Percentiles rank a stretch among this genome's conserved stretches.
Conservation (phyloP, 148 eudicot species). For the Diospyros kaki region DNA sequence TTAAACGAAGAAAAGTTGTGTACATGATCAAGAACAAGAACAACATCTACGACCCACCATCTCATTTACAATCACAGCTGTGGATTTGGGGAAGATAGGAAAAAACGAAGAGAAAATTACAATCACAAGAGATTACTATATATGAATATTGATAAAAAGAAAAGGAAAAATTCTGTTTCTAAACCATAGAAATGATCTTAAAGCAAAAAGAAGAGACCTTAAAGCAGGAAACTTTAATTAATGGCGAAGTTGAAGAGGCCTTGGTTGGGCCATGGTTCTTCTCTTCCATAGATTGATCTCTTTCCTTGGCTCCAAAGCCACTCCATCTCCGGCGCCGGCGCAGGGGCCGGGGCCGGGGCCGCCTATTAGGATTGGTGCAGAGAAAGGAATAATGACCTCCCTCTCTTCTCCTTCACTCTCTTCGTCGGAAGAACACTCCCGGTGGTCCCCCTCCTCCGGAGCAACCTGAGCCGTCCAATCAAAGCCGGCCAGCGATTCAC, state of each 20-base stretch:
- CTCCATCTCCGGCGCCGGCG: slow-evolving; percentile 7
- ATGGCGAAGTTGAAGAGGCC: slow-evolving; percentile 42
- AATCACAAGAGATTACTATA: too few relatives aligned
- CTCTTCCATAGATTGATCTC: slow-evolving; percentile 91
- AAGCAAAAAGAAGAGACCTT: too few relatives aligned
- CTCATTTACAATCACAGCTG: not conserved
- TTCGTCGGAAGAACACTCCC: slow-evolving; percentile 40
- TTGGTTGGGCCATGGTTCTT: slow-evolving; percentile 67
- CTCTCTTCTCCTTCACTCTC: slow-evolving; percentile 39
- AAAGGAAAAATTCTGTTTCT: not conserved
- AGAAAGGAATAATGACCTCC: slow-evolving; percentile 46
- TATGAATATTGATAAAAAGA: too few relatives aligned
- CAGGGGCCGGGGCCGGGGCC: slow-evolving; percentile 15
- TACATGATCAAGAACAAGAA: not conserved
- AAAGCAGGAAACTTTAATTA: not conserved
- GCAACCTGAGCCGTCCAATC: slow-evolving; percentile 73
- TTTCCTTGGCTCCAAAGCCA: slow-evolving; percentile 44
- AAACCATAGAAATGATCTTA: not conserved
- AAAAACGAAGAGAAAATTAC: not conserved
- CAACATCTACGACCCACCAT: not conserved
- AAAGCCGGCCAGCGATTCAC: slow-evolving; percentile 43
- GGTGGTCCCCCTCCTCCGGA: slow-evolving; percentile 20
- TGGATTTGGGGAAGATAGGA: too few relatives aligned
- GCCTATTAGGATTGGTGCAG: slow-evolving; percentile 49
- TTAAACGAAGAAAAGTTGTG: too few relatives aligned